Conservation (phyloP, 2,329 filamentous ascomycete species). For the Xylaria sp. region DNA sequence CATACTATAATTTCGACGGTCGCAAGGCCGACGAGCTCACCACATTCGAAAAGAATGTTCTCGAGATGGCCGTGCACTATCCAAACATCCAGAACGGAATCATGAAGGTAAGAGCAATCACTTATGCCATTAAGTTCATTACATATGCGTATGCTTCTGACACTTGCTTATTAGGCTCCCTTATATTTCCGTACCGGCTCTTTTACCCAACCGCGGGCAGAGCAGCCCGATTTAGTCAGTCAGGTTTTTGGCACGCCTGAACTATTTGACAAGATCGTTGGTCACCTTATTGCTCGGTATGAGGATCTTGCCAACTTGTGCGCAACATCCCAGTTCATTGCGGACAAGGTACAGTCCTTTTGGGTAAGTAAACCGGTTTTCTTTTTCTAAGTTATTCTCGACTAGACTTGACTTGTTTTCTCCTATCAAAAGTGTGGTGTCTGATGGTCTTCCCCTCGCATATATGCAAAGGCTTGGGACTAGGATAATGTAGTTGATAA, state of each 20-base stretch:
- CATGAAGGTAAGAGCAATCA: slow-evolving; percentile 28
- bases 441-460: no score
- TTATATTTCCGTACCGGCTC: slow-evolving; percentile 12
- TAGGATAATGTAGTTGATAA: no score
- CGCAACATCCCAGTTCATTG: slow-evolving; percentile 40
- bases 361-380: slow-evolving; percentile 37
- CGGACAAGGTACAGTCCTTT: slow-evolving; percentile 27
- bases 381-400: not conserved
- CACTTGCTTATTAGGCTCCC: slow-evolving; percentile 20
- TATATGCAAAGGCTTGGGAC: no score
- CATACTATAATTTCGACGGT: slow-evolving; percentile 29
- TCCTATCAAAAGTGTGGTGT: no score
- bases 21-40: slow-evolving; percentile 17
- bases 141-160: not conserved
- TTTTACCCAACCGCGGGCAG: slow-evolving; percentile 16
- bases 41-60: not conserved
- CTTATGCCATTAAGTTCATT: not conserved
- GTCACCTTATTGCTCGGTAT: slow-evolving; percentile 28
- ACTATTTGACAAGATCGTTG: slow-evolving; percentile 35
- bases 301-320: slow-evolving; percentile 43
- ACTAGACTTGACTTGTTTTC: no score
- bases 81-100: slow-evolving; percentile 21
- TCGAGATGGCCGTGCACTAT: slow-evolving; percentile 36
- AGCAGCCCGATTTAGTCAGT: slow-evolving; percentile 34
- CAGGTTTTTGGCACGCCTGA: slow-evolving; percentile 38